Conservation (phyloP, 768 basidiomycete species). For the Leucosporidium creatinivorum region DNA sequence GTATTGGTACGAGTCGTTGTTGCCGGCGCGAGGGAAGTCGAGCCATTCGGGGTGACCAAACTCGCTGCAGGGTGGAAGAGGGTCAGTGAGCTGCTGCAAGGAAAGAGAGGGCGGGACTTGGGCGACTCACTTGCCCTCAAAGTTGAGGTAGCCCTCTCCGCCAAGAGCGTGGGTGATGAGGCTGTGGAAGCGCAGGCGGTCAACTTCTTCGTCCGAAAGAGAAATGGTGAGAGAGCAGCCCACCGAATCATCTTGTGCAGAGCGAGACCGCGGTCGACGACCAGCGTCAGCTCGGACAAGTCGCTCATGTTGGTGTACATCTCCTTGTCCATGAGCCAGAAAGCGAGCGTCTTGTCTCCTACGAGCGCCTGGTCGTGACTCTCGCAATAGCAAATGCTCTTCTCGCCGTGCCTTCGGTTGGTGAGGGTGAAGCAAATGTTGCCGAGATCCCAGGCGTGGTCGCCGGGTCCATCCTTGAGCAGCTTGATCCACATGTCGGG, state of each 20-base stretch:
- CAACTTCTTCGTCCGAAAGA: too few relatives aligned
- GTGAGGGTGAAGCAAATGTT: conserved; percentile 82
- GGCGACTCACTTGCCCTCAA: conserved; percentile 50
- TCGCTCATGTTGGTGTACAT: conserved; percentile 98
- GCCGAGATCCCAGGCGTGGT: conserved; percentile 80
- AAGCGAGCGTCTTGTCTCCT: conserved; percentile 96
- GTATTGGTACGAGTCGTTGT: conserved; percentile 91
- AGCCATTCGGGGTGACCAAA: conserved; percentile 99
- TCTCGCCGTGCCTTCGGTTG: conserved; percentile 82
- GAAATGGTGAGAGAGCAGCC: conserved; percentile 32
- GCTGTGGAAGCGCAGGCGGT: conserved; percentile 44
- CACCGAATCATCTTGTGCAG: conserved; percentile 98
- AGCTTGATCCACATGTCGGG: conserved; percentile 99
- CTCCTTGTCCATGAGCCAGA: conserved; percentile 99
- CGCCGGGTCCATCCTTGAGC: conserved; percentile 71
- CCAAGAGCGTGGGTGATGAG: conserved; percentile 85
- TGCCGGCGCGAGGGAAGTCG: conserved; percentile 95
- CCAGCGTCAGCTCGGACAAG: conserved; percentile 66
- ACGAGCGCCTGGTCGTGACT: conserved; percentile 97
- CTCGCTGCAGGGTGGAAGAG: conserved; percentile 53
- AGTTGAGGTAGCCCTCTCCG: conserved; percentile 96
- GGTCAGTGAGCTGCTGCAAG: not conserved
- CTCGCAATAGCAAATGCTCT: conserved; percentile 86
- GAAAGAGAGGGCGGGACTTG: not conserved
- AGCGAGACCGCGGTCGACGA: conserved; percentile 79